Percentiles rank a stretch among this genome's conserved stretches.
Evolutionary conservation across 2,329 filamentous ascomycete species (phyloP).

Genomic region (Scedosporium aurantiacum): DNA sequence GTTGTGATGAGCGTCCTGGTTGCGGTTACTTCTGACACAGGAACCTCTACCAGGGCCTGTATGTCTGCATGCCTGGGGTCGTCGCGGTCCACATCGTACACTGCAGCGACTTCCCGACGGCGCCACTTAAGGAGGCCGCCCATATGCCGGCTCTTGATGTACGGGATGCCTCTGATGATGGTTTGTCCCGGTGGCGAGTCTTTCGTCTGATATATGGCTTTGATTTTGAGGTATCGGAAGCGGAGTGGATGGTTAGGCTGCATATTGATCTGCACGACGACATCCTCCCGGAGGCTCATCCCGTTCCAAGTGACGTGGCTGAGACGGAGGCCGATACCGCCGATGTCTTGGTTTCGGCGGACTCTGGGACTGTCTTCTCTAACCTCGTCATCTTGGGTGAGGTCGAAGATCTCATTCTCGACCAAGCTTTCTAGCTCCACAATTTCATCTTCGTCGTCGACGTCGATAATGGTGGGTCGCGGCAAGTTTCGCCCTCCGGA

Average conservation of each 20-base stretch:
- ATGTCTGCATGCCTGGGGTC: constrained; percentile 19
- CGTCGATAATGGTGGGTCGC: neutral
- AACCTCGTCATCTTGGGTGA: constrained; percentile 3
- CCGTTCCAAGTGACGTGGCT: neutral
- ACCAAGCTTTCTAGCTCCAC: constrained; percentile 6
- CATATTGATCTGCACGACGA: constrained; percentile 1
- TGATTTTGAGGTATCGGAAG: constrained; percentile 17
- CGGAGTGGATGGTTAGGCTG: neutral
- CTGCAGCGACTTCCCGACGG: constrained; percentile 30
- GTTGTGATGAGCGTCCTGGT: constrained; percentile 39
- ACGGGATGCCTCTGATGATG: constrained; percentile 26
- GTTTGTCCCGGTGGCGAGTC: constrained; percentile 5
- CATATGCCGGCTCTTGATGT: constrained; percentile 23
- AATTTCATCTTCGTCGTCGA: constrained; percentile 9
- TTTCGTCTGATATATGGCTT: constrained; percentile 23
- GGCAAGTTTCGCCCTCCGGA: neutral
- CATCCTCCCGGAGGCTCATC: neutral
- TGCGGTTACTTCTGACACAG: constrained; percentile 22
- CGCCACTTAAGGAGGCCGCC: constrained; percentile 26
- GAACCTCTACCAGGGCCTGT: constrained; percentile 32
- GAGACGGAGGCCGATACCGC: neutral
- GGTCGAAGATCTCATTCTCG: constrained; percentile 6
- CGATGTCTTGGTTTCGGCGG: constrained; percentile 1
- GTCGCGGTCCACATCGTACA: constrained; percentile 28
- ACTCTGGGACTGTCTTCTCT: neutral